Evolutionary conservation across 75 land plant species (phyloP).

Genomic region (Selaginella moellendorffii): DNA sequence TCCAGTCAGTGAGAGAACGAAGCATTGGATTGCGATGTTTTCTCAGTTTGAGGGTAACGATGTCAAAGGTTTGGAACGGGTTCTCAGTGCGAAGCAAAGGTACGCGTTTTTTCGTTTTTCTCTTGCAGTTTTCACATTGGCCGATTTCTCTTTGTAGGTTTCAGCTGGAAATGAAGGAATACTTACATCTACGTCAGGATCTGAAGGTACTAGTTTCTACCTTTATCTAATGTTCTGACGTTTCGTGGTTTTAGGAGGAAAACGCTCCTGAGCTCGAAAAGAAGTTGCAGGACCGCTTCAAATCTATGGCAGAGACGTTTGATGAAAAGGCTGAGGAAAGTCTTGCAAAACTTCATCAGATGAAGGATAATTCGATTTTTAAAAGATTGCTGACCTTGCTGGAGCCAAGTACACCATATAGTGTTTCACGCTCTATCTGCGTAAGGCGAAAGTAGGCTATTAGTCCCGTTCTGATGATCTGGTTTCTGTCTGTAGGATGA

Average conservation of each 20-base stretch:
- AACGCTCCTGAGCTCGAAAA: conserved; percentile 31
- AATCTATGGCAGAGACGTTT: conserved; percentile 49
- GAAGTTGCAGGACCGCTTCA: conserved; percentile 28
- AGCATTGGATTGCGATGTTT: conserved; percentile 45
- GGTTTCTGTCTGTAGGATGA: conserved; percentile 52
- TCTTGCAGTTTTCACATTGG: no score
- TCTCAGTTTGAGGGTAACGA: conserved; percentile 51
- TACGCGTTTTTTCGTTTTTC: conserved; percentile 7
- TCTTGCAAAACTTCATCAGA: conserved; percentile 52
- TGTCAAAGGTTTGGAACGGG: conserved; percentile 50
- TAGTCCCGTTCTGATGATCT: no score
- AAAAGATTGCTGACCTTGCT: conserved; percentile 30
- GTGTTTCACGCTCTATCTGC: conserved; percentile 22
- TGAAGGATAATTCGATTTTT: conserved; percentile 70
- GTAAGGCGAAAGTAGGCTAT: no score
- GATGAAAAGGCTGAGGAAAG: conserved; percentile 71
- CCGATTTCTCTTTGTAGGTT: conserved; percentile 38
- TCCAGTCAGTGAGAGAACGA: conserved; percentile 34
- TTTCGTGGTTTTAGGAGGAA: conserved; percentile 44
- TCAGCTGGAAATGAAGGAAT: conserved; percentile 54
- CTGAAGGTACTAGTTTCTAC: no score
- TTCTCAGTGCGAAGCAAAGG: conserved; percentile 67
- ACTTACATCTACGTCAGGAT: conserved; percentile 35
- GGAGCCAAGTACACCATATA: conserved; percentile 27
- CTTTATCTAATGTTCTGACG: no score